These are phyloP conservation scores for Penicillium nucicola DNA, from an alignment of 495 filamentous ascomycete species.

Conservation along the genomic window DNA sequence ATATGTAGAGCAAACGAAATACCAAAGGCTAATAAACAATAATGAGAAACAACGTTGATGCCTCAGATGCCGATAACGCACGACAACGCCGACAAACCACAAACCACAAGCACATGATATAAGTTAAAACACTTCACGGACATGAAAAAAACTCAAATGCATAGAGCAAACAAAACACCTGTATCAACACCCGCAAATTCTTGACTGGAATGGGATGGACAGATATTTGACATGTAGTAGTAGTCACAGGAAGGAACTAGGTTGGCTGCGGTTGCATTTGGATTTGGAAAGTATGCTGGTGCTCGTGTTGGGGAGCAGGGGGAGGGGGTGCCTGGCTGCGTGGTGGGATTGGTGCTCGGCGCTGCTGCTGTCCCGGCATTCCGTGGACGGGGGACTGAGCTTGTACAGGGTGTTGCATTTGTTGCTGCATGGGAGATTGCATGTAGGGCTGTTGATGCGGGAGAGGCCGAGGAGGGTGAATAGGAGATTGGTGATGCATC, in stretches of 20 bases:
- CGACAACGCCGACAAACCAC: not conserved
- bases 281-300: conserved; percentile 29
- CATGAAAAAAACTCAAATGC: not conserved
- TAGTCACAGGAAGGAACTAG: not conserved
- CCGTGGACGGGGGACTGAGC: conserved; percentile 9
- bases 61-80: conserved; percentile 1
- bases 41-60: not conserved
- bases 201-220: no score
- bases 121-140: conserved; percentile 1
- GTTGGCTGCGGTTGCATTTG: conserved; percentile 23
- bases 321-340: conserved; percentile 14
- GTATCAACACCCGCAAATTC: not conserved
- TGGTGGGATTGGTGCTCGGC: conserved; percentile 9
- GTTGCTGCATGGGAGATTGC: conserved; percentile 22
- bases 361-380: conserved; percentile 1
- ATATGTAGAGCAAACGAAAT: not conserved
- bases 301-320: conserved; percentile 26
- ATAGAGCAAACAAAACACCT: not conserved
- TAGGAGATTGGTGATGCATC: conserved; percentile 24
- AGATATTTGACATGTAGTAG: not conserved
- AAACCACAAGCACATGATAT: no score
- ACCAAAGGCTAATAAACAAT: conserved; percentile 9
- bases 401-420: conserved; percentile 15
- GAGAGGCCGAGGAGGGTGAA: conserved; percentile 11
- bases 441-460: conserved; percentile 17